A percentile compares a stretch with the other conserved stretches of the same genome.
These are phyloP conservation scores for Colletotrichum nymphaeae DNA, from an alignment of 2,329 filamentous ascomycete genomes.

Conservation along the genomic window DNA sequence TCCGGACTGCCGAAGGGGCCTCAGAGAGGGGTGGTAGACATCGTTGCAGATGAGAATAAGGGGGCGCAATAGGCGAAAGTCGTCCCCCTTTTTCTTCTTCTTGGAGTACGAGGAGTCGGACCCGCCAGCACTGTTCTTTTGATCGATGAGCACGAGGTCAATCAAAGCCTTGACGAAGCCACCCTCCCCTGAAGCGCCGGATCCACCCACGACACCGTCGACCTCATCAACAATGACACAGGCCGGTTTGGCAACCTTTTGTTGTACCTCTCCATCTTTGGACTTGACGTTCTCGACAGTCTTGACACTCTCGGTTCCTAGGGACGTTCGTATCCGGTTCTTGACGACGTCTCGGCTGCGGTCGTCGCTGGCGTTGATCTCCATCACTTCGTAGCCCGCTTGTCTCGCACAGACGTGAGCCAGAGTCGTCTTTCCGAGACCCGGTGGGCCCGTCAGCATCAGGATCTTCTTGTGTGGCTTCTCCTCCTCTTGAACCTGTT, in stretches of 20 bases:
- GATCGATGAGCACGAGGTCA: slow-evolving; percentile 86
- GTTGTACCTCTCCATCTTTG: slow-evolving; percentile 58
- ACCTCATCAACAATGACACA: slow-evolving; percentile 98
- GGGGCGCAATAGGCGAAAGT: slow-evolving; percentile 87
- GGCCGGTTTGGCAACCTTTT: slow-evolving; percentile 84
- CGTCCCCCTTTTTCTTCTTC: slow-evolving; percentile 82
- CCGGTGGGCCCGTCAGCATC: slow-evolving; percentile 90
- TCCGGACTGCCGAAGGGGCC: slow-evolving; percentile 85
- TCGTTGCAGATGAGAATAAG: slow-evolving; percentile 98
- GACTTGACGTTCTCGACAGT: slow-evolving; percentile 73
- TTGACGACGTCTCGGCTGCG: slow-evolving; percentile 90
- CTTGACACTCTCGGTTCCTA: slow-evolving; percentile 95
- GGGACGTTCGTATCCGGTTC: slow-evolving; percentile 88
- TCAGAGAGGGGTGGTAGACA: slow-evolving; percentile 89
- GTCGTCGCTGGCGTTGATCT: slow-evolving; percentile 98
- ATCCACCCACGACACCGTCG: slow-evolving; percentile 89
- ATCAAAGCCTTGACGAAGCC: slow-evolving; percentile 96
- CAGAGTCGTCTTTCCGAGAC: slow-evolving; percentile 93
- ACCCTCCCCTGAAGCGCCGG: slow-evolving; percentile 82
- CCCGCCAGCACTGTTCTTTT: slow-evolving; percentile 71
- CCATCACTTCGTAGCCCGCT: slow-evolving; percentile 94
- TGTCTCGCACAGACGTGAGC: slow-evolving; percentile 96
- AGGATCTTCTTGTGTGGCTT: slow-evolving; percentile 88
- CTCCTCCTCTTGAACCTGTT: slow-evolving; percentile 67
- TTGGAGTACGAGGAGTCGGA: slow-evolving; percentile 41